Conservation (phyloP, 2,329 filamentous ascomycete species). For the Pseudogymnoascus sp. region DNA sequence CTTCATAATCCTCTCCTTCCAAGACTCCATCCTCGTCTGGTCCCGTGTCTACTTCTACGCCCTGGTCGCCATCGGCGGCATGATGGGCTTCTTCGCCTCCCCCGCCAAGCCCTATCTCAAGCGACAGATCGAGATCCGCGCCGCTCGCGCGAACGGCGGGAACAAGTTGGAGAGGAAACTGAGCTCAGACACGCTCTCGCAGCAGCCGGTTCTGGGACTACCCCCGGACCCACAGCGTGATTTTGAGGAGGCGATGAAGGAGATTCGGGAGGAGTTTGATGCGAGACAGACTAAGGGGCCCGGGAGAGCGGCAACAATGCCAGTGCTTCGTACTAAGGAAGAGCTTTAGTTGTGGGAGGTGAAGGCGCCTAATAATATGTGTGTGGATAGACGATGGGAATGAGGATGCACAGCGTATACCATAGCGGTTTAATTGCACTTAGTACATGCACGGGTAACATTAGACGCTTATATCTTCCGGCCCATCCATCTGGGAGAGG, state of each 20-base stretch:
- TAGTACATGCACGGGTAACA: not conserved
- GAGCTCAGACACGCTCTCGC: conserved; percentile 45
- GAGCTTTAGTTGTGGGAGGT: not conserved
- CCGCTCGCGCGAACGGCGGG: conserved; percentile 30
- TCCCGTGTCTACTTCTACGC: conserved; percentile 82
- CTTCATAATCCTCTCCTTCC: conserved; percentile 73
- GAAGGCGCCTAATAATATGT: not conserved
- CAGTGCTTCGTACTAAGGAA: conserved; percentile 13
- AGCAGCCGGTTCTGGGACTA: conserved; percentile 65
- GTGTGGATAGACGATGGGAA: not conserved
- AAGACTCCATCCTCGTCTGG: conserved; percentile 68
- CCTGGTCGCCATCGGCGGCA: conserved; percentile 55
- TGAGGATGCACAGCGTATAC: not conserved
- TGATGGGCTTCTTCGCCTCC: conserved; percentile 70
- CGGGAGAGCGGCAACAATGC: conserved; percentile 13
- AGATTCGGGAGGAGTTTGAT: conserved; percentile 43
- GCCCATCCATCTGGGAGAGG: not conserved
- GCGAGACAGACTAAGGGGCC: conserved; percentile 19
- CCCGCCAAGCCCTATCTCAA: conserved; percentile 59
- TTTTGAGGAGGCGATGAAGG: conserved; percentile 51
- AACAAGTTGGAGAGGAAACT: conserved; percentile 37
- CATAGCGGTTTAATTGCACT: not conserved
- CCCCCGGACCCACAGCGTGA: conserved; percentile 67
- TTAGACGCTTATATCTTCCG: not conserved
- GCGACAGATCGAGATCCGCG: conserved; percentile 49